phyloP scores from a whole-genome alignment of 176 grass and related monocot genomes.

The Coix lacrymajobi region DNA sequence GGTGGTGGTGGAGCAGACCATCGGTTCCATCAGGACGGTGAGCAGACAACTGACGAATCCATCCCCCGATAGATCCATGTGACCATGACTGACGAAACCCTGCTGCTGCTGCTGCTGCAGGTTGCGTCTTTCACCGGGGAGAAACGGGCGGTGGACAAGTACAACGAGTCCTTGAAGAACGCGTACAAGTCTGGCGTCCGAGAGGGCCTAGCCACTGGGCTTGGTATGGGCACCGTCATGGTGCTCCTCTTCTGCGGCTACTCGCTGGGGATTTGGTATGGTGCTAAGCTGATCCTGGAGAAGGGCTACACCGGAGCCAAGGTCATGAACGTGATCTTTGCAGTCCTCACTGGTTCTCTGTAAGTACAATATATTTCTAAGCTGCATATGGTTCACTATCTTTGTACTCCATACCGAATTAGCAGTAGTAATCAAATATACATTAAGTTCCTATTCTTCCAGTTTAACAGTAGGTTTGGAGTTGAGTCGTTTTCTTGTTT shows the following conservation, averaged over 20 bases:
- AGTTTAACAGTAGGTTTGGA: neutral
- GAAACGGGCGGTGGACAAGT: constrained; percentile 80
- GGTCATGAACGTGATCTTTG: constrained; percentile 99
- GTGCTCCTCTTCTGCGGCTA: constrained; percentile 93
- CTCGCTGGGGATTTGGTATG: constrained; percentile 96
- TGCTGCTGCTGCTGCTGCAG: constrained; percentile 32
- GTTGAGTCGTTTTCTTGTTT: neutral
- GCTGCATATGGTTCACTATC: neutral
- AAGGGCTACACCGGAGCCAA: constrained; percentile 80
- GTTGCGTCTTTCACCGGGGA: constrained; percentile 98
- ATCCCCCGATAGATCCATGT: neutral
- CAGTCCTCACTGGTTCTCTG: constrained; percentile 95
- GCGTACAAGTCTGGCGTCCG: constrained; percentile 81
- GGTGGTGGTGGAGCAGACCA: constrained; percentile 83
- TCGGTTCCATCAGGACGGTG: constrained; percentile 92
- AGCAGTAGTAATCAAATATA: neutral
- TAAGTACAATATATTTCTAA: constrained; percentile 43
- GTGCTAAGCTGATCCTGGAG: constrained; percentile 84
- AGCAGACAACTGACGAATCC: neutral
- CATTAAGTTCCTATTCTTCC: neutral
- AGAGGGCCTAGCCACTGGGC: constrained; percentile 77
- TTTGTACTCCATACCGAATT: neutral
- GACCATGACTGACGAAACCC: neutral
- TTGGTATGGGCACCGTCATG: constrained; percentile 90
- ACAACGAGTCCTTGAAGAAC: constrained; percentile 59